Base-by-base conservation (phyloP, 1,139 yeast genomes). In the Meyerozyma elateridarum region DNA sequence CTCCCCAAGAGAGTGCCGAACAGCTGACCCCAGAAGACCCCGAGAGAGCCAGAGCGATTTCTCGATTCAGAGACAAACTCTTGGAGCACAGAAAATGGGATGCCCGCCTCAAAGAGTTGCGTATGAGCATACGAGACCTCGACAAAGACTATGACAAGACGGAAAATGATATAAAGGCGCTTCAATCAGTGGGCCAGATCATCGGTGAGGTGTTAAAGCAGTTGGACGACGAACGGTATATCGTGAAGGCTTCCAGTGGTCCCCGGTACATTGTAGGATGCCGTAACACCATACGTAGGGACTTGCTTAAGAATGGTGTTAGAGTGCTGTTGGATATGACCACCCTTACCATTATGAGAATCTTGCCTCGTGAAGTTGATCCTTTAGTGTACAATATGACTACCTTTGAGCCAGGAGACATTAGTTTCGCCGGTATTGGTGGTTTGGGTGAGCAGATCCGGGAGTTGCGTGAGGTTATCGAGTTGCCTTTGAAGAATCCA, bases 301-400 rank as follows among this genome's bases (percentile, higher is more conserved):
- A 81, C 29, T 76, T 73, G 39, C 71, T 93, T 51, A 82, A 85
- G 61, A 94, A 89, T 58, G 98, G 98, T 30, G 91, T 89, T 14
- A 76, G 99, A 52, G 99, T 93, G 31, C 91, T 97, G 13, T 71
- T 93, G 45, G 99, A 93, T 59, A 93, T 93, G 85, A 93, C 98
- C 12, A 93, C 99, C 1, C 72, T 93, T 48, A 93, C 99, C 12
- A 91, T 93, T 42, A 93, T 93, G 99, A 76, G 98, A 51, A 82
- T 93, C 33, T 72, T 93, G 50, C 98, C 99, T 17, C 77, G 99
- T 51, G 99, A 93, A 59, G 97, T 94, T 31, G 98, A 93, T 60
- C 99, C 99, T 15, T 72, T 91, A 56, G 98, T 93, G 41, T 93
- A 91, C 62, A 93, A 91, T 61, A 93, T 93, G 99, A 91, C 98